Base-by-base conservation (phyloP, 208 protist species). In the Trypanosoma mega region DNA sequence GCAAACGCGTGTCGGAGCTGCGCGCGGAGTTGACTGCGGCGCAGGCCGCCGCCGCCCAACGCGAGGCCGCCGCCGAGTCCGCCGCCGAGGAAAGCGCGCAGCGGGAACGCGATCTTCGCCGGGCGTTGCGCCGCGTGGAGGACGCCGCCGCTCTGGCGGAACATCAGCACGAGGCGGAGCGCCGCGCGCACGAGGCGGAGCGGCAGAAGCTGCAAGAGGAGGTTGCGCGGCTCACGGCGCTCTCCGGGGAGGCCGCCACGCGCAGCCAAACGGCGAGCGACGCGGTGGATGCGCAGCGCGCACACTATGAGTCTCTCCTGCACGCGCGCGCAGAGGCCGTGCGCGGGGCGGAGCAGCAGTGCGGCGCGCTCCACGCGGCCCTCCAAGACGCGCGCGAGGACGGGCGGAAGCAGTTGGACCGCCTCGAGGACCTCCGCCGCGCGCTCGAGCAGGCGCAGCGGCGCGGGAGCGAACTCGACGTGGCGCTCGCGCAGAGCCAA, bases 401-500 rank as follows among this genome's bases (percentile, higher is more conserved):
- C 18, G 46, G 33, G 4, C 24, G 4, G 20, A 21, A 55, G 11
- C 29, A 61, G 49, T 20, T 51, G 16, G 50, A 68, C 29, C 30
- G 29, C 34, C 23, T 58, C 18, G 61, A 67, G 21, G 49, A 49
- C 5, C 48, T 67, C 46, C 43, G 53, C 8, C 29, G 18, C 18
- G 63, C 69, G 56, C 34, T 69, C 45, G 60, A 66, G 5, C 61
- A 57, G 29, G 29, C 31, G 26, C 47, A 52, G 18, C 18, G 16
- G 0, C 26, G 8, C 37, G 48, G 56, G 24, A 58, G 63, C 34
- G 61, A 73, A 21, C 24, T 67, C 9, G 44, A 62, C 14, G 29
- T 46, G 24, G 57, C 71, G 60, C 64, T 70, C 26, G 54, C 43
- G 24, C 68, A 64, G 49, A 73, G 52, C 21, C 56, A 74, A 16